These are phyloP conservation scores for Basidiobolus meristosporus DNA, from an alignment of 371 early-diverging fungal species.

Conservation along the genomic window DNA sequence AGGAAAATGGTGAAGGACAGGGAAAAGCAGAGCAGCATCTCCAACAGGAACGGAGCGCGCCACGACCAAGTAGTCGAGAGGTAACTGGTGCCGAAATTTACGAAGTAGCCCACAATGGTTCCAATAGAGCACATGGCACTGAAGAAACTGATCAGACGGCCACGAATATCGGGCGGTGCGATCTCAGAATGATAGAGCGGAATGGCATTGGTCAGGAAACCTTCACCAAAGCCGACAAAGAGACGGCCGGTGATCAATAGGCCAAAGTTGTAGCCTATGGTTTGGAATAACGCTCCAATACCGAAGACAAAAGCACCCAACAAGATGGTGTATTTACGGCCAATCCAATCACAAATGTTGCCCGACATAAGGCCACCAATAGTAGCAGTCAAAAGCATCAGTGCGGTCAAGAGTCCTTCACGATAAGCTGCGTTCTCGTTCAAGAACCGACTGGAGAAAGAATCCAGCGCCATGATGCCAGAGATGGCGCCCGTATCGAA, in stretches of 20 bases:
- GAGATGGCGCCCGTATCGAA: slow-evolving; percentile 4
- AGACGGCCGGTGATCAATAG: slow-evolving; percentile 4
- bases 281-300: slow-evolving; percentile 5
- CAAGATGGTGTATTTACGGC: slow-evolving; percentile 4
- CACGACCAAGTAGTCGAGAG: slow-evolving; percentile 33
- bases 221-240: slow-evolving; percentile 3
- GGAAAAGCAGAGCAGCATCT: slow-evolving; percentile 48
- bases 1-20: slow-evolving; percentile 48
- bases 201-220: slow-evolving; percentile 1
- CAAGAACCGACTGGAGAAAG: background rate
- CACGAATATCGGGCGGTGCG: slow-evolving; percentile 68
- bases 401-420: background rate
- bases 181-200: slow-evolving; percentile 68
- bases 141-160: slow-evolving; percentile 69
- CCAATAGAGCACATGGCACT: slow-evolving; percentile 69
- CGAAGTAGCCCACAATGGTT: slow-evolving; percentile 49
- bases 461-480: slow-evolving; percentile 1
- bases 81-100: slow-evolving; percentile 35
- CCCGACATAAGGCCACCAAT: background rate
- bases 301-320: slow-evolving; percentile 3
- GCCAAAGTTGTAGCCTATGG: background rate
- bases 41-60: slow-evolving; percentile 62
- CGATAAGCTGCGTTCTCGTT: background rate
- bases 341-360: slow-evolving; percentile 1
- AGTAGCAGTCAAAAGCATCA: background rate